Conservation (phyloP, 805 yeast genomes). For the Middelhovenomyces tepae region DNA sequence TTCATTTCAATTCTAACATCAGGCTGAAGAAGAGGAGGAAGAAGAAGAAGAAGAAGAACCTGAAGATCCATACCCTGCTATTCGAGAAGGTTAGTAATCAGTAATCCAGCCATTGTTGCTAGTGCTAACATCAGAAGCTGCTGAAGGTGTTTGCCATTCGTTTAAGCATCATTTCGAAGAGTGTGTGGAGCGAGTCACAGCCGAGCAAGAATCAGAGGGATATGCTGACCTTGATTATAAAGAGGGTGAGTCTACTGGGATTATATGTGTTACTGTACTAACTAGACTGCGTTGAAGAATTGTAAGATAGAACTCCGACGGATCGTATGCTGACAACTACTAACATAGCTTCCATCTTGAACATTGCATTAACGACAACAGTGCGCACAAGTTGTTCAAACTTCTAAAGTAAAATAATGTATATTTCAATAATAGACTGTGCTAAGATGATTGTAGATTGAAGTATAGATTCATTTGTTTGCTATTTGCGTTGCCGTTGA, state of each 20-base stretch:
- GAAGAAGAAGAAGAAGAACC: constrained; percentile 64
- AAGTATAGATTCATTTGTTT: too few species aligned
- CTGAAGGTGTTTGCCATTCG: constrained; percentile 58
- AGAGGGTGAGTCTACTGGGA: constrained; percentile 35
- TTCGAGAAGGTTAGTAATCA: constrained; percentile 38
- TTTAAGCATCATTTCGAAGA: constrained; percentile 85
- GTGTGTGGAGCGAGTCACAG: constrained; percentile 90
- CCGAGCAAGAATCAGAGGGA: constrained; percentile 74
- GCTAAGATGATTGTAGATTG: too few species aligned
- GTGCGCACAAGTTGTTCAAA: constrained; percentile 81
- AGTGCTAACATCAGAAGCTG: constrained; percentile 41
- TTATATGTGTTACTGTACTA: not conserved
- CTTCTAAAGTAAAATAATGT: constrained; percentile 79
- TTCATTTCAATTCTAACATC: too few species aligned
- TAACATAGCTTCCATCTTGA: constrained; percentile 67
- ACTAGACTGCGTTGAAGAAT: constrained; percentile 89
- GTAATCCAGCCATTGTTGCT: too few species aligned
- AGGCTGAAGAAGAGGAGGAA: constrained; percentile 48
- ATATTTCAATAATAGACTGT: too few species aligned
- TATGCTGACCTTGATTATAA: constrained; percentile 74
- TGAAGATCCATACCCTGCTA: constrained; percentile 55
- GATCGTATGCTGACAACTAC: not conserved
- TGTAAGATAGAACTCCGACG: constrained; percentile 24
- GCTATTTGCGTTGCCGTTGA: too few species aligned
- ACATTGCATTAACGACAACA: constrained; percentile 87